Evolutionary conservation across 2,329 filamentous ascomycete genomes (phyloP).

Genomic region (Aspergillus aculeatus): DNA sequence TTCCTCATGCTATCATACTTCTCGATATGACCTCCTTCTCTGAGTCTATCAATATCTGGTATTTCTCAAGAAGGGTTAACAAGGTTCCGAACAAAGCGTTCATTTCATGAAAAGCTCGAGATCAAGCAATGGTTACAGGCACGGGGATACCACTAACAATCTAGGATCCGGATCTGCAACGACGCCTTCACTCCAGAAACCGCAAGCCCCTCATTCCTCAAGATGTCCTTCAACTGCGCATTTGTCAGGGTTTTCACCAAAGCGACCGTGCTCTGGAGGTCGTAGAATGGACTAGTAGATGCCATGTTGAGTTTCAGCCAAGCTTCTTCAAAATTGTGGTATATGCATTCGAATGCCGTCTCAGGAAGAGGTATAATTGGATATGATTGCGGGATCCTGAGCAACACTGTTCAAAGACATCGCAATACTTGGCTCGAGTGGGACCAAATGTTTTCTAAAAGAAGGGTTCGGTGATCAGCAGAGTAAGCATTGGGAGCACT

Average conservation of each 20-base stretch:
- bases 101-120: neutral
- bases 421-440: slow-evolving; percentile 18
- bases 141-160: slow-evolving; percentile 59
- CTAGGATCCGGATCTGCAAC: slow-evolving; percentile 73
- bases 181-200: slow-evolving; percentile 83
- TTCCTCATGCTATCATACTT: slow-evolving; percentile 34
- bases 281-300: slow-evolving; percentile 39
- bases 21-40: slow-evolving; percentile 23
- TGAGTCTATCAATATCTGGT: slow-evolving; percentile 30
- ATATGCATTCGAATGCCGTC: slow-evolving; percentile 10
- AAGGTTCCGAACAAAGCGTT: neutral
- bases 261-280: slow-evolving; percentile 43
- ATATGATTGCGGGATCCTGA: slow-evolving; percentile 22
- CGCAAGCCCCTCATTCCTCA: slow-evolving; percentile 69
- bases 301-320: slow-evolving; percentile 30
- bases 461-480: neutral
- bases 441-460: neutral
- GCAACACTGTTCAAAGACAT: slow-evolving; percentile 29
- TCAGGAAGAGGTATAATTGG: slow-evolving; percentile 24
- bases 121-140: neutral
- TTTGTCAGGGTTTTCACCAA: slow-evolving; percentile 58
- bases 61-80: neutral
- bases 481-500: neutral
- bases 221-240: slow-evolving; percentile 71
- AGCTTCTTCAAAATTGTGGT: slow-evolving; percentile 2